phyloP scores from a whole-genome alignment of 176 grass and related monocot genomes.

The Dactylis glomerata region DNA sequence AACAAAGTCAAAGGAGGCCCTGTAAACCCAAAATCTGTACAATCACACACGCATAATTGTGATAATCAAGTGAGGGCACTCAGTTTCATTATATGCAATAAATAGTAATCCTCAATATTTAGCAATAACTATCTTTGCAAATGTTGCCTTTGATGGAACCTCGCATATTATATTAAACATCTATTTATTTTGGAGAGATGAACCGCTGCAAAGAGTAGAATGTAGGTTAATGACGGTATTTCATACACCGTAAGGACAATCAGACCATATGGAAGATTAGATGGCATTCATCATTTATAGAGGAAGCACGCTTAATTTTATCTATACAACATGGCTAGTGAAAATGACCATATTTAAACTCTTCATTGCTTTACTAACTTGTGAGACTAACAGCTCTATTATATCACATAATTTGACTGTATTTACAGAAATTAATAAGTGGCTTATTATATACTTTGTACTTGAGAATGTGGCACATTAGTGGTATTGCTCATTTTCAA shows the following conservation, averaged over 20 bases:
- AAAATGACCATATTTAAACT: background rate
- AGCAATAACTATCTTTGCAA: background rate
- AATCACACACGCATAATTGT: background rate
- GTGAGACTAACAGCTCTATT: background rate
- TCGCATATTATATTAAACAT: constrained; percentile 99
- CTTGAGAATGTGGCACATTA: too few species aligned
- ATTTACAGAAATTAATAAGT: background rate
- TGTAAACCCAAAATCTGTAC: too few species aligned
- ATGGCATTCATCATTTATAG: background rate
- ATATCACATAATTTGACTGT: background rate
- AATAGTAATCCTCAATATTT: background rate
- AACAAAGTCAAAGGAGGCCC: too few species aligned
- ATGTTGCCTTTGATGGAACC: constrained; percentile 25
- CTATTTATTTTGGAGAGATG: constrained; percentile 91
- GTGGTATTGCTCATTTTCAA: too few species aligned
- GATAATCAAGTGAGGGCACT: background rate
- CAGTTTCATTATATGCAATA: background rate
- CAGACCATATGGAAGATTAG: background rate
- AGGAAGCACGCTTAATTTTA: background rate
- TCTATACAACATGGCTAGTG: background rate
- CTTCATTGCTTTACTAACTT: background rate
- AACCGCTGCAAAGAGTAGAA: constrained; percentile 65
- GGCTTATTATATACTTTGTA: constrained; percentile 13
- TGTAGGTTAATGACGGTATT: background rate
- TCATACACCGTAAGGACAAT: background rate